Evolutionary conservation across 192 early-diverging fungal species (phyloP).

Genomic region (Linnemannia exigua): DNA sequence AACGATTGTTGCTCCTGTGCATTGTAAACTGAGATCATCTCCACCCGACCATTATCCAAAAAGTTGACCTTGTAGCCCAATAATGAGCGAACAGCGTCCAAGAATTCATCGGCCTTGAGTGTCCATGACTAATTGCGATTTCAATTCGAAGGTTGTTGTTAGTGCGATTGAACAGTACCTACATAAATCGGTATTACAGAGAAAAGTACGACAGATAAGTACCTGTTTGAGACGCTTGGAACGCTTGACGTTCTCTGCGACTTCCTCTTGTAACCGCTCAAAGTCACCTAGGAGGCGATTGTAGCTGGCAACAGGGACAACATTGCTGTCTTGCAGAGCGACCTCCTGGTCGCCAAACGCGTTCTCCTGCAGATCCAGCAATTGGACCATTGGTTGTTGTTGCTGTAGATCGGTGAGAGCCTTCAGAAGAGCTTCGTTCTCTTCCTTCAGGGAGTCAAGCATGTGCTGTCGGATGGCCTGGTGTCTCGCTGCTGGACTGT

Average conservation of each 20-base stretch:
- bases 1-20: conserved; percentile 75
- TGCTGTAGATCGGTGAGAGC: conserved; percentile 51
- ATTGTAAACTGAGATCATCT: conserved; percentile 80
- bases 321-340: conserved; percentile 14
- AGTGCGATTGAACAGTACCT: neutral
- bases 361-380: neutral
- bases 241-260: conserved; percentile 77
- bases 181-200: neutral
- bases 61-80: conserved; percentile 82
- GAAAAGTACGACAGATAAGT: neutral
- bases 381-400: conserved; percentile 8
- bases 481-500: conserved; percentile 80
- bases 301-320: conserved; percentile 69
- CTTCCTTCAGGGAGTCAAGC: conserved; percentile 74
- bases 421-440: conserved; percentile 74
- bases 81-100: conserved; percentile 78
- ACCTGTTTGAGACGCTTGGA: conserved; percentile 78
- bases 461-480: conserved; percentile 77
- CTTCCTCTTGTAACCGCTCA: conserved; percentile 59
- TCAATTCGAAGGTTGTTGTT: neutral
- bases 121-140: conserved; percentile 67
- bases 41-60: conserved; percentile 78
- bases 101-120: conserved; percentile 78
- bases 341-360: conserved; percentile 27
- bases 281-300: conserved; percentile 73